Evolutionary conservation across 2,329 filamentous ascomycete genomes (phyloP), one percentile per base, ranked within the genome.

Genomic region (Camillea tinctor): DNA sequence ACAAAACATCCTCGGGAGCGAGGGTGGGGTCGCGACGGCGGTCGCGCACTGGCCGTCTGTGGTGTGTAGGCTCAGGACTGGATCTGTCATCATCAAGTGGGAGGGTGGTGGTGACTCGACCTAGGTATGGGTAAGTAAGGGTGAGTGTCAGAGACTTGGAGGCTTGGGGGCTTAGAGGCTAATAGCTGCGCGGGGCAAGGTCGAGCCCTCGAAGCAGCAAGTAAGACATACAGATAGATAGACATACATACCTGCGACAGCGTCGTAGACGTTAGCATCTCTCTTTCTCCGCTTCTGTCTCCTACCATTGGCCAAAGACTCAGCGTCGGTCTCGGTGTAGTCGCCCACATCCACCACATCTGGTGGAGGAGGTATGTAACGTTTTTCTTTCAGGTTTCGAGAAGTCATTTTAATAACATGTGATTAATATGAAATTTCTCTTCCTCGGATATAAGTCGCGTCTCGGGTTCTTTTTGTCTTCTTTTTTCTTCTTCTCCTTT

Each of bases 1-100:
- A 93, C 3, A 93, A 81, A 1, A 89, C 85, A 60, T 91, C 87
- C 57, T 92, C 90, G 2, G 90, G 89, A 1, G 87, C 80, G 4
- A 90, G 75, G 8, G 69, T 71, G 5, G 74, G 65, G 56, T 78
- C 71, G 55, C 72, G 71, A 20, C 71, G 63, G 23, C 65, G 66
- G 26, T 69, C 65, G 55, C 66, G 69, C 40, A 64, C 54, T 23
- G 61, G 54, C 30, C 62, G 66, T 30, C 60, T 56, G 51, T 66
- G 66, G 50, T 66, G 63, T 53, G 62, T 55, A 6, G 55, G 56
- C 24, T 68, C 64, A 24, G 66, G 58, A 52, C 63, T 64, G 50
- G 61, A 59, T 15, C 66, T 63, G 54, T 68, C 62, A 22, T 68
- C 62, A 22, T 60, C 61, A 13, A 76, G 60, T 8, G 69, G 66